A percentile compares a stretch with the other conserved stretches of the same genome.
These are phyloP conservation scores for Filobasidium wieringae DNA, from an alignment of 768 basidiomycete genomes.

Conservation along the genomic window DNA sequence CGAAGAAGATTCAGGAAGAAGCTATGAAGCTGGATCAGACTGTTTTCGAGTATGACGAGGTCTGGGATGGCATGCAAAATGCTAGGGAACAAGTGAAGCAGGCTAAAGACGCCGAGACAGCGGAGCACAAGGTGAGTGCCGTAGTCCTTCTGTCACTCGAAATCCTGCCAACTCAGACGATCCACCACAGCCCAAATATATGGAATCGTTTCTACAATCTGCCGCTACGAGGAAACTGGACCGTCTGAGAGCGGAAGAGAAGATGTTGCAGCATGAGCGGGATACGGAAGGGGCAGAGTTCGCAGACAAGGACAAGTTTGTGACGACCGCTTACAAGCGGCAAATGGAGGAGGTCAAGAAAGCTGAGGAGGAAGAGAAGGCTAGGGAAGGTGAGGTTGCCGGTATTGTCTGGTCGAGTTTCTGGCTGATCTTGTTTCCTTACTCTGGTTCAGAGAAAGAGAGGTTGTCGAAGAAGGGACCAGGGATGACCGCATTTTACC, in stretches of 20 bases:
- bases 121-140: constrained; percentile 60
- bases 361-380: constrained; percentile 86
- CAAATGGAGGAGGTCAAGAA: constrained; percentile 83
- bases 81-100: constrained; percentile 63
- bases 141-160: neutral
- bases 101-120: constrained; percentile 61
- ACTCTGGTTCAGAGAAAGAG: constrained; percentile 26
- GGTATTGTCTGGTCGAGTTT: neutral
- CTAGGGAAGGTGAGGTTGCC: constrained; percentile 61
- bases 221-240: constrained; percentile 83
- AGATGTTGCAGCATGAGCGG: constrained; percentile 88
- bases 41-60: constrained; percentile 89
- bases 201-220: constrained; percentile 59
- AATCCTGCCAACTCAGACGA: neutral
- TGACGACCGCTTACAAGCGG: constrained; percentile 91
- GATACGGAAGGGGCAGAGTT: constrained; percentile 89
- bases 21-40: constrained; percentile 68
- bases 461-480: constrained; percentile 35
- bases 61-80: constrained; percentile 91
- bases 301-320: constrained; percentile 89
- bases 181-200: constrained; percentile 86
- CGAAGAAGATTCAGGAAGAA: constrained; percentile 48
- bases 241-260: constrained; percentile 86
- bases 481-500: constrained; percentile 39
- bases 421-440: neutral